These are phyloP conservation scores for Ogataea pilisensis DNA, from an alignment of 805 yeast species.

Conservation along the genomic window DNA sequence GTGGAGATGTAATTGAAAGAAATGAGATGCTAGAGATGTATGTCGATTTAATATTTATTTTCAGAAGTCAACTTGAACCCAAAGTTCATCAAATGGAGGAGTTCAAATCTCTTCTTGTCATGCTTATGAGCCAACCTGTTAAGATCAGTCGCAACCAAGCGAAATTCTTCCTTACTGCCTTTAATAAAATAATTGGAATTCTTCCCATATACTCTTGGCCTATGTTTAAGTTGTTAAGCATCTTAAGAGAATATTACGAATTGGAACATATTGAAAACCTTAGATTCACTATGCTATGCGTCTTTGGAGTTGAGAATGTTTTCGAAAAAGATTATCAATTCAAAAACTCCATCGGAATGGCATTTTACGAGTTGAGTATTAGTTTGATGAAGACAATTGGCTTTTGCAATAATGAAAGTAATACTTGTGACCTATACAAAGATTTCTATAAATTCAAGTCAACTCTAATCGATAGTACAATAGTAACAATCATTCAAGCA, in stretches of 20 bases:
- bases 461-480: constrained; percentile 1
- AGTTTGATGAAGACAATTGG: constrained; percentile 6
- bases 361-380: constrained; percentile 18
- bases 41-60: constrained; percentile 3
- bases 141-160: neutral
- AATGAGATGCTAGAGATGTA: neutral
- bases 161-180: constrained; percentile 1
- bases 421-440: neutral
- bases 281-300: constrained; percentile 10
- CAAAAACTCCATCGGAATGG: constrained; percentile 12
- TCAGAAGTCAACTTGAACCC: neutral
- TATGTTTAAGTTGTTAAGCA: constrained; percentile 8
- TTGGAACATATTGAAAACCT: constrained; percentile 9
- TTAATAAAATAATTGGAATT: neutral
- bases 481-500: constrained; percentile 1
- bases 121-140: neutral
- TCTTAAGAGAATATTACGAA: constrained; percentile 8
- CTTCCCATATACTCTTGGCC: constrained; percentile 24
- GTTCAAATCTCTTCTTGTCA: neutral
- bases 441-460: neutral
- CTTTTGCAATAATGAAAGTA: constrained; percentile 1
- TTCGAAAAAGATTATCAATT: constrained; percentile 4
- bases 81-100: neutral
- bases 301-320: constrained; percentile 9
- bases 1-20: constrained; percentile 3